Percentiles rank a stretch among this genome's conserved stretches.
phyloP scores from a whole-genome alignment of 257 asterid species.

The Solanum sitiens region DNA sequence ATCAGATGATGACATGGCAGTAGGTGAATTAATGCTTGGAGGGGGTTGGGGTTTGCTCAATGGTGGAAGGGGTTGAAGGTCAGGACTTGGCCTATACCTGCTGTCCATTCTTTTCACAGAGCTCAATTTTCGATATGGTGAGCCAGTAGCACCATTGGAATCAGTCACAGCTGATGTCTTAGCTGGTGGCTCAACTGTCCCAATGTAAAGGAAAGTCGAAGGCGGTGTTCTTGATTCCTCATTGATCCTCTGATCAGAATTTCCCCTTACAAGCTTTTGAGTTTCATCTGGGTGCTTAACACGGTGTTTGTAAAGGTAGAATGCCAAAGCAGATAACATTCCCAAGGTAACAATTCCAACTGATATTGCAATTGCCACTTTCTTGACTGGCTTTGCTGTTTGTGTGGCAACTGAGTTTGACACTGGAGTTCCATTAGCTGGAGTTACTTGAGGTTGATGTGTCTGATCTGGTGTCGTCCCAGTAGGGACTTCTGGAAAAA shows the following conservation, averaged over 20 bases:
- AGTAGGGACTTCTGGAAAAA: constrained; percentile 74
- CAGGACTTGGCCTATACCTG: constrained; percentile 93
- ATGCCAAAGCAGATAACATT: constrained; percentile 47
- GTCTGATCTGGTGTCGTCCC: constrained; percentile 37
- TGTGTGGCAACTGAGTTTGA: constrained; percentile 26
- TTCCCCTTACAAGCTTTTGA: constrained; percentile 50
- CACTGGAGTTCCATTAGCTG: constrained; percentile 22
- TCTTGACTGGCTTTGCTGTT: constrained; percentile 34
- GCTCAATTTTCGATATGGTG: constrained; percentile 66
- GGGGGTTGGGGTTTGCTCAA: constrained; percentile 70
- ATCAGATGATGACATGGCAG: constrained; percentile 89
- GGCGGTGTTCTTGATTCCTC: constrained; percentile 72
- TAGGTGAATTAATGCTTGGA: constrained; percentile 54
- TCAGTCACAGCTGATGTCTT: constrained; percentile 22
- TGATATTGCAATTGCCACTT: constrained; percentile 49
- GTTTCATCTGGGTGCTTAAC: constrained; percentile 31
- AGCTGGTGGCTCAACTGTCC: constrained; percentile 83
- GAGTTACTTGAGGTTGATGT: constrained; percentile 36
- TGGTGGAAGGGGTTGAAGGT: constrained; percentile 96
- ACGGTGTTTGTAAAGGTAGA: constrained; percentile 46
- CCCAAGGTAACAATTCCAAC: constrained; percentile 56
- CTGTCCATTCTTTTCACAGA: constrained; percentile 47
- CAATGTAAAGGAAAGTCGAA: constrained; percentile 74
- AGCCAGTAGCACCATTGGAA: constrained; percentile 26
- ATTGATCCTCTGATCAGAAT: constrained; percentile 21